Percentiles rank a stretch among this genome's conserved stretches.
phyloP scores from a whole-genome alignment of 163 green algal genomes.

The Picocystis sp. region DNA sequence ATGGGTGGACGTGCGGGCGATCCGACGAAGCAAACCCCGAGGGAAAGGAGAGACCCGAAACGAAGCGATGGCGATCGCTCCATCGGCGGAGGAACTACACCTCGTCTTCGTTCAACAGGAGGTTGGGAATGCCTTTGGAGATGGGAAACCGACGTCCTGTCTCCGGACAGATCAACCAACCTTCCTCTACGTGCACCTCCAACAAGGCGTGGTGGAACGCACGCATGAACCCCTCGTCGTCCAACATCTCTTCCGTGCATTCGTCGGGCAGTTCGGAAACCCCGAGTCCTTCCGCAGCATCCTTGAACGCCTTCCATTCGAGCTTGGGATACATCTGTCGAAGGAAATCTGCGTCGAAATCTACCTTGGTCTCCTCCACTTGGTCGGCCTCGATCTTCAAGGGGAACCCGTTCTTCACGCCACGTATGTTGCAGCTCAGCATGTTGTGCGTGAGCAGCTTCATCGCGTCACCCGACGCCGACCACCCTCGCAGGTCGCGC shows the following conservation, averaged over 20 bases:
- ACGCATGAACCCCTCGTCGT: slow-evolving; percentile 54
- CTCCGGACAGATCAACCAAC: slow-evolving; percentile 75
- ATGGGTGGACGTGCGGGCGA: no score
- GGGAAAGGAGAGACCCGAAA: no score
- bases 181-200: slow-evolving; percentile 77
- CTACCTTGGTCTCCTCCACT: slow-evolving; percentile 49
- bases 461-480: slow-evolving; percentile 34
- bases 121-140: slow-evolving; percentile 82
- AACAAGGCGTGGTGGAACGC: slow-evolving; percentile 84
- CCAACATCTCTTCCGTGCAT: slow-evolving; percentile 29
- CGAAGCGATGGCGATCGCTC: no score
- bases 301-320: slow-evolving; percentile 62
- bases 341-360: slow-evolving; percentile 86
- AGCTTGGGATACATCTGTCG: slow-evolving; percentile 71
- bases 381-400: slow-evolving; percentile 64
- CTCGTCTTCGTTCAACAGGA: slow-evolving; percentile 91
- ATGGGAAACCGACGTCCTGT: slow-evolving; percentile 74
- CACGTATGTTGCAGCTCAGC: slow-evolving; percentile 86
- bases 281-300: slow-evolving; percentile 35
- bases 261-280: slow-evolving; percentile 35
- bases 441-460: slow-evolving; percentile 98
- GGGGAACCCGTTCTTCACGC: slow-evolving; percentile 78
- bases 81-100: background rate
- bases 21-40: no score
- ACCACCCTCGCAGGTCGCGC: no score